A percentile compares a stretch with the other conserved stretches of the same genome.
Evolutionary conservation across 2,329 filamentous ascomycete genomes (phyloP).

Genomic region (Scedosporium boydii): DNA sequence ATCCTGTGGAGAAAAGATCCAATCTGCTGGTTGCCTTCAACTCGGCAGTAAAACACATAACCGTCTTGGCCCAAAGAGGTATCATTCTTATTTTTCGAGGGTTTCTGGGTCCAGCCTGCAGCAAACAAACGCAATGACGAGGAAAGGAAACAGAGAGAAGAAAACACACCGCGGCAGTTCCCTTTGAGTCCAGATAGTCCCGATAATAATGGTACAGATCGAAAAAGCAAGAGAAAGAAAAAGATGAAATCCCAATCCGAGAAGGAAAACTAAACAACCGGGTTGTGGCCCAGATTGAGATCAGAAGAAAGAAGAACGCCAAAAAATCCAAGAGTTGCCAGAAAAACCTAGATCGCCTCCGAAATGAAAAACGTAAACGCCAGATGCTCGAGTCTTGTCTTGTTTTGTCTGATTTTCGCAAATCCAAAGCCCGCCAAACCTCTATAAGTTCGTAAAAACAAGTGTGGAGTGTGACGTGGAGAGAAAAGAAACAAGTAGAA

Average conservation of each 20-base stretch:
- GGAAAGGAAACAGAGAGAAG: background rate
- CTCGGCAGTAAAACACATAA: background rate
- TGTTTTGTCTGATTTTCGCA: constrained; percentile 2
- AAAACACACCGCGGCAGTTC: background rate
- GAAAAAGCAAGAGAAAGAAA: background rate
- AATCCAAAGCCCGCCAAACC: background rate
- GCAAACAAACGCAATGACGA: background rate
- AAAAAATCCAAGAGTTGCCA: background rate
- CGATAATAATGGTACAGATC: background rate
- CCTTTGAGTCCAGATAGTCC: background rate
- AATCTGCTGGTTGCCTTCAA: background rate
- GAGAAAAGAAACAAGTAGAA: background rate
- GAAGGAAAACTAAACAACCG: background rate
- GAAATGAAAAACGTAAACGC: background rate
- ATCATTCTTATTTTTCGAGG: background rate
- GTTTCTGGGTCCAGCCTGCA: background rate
- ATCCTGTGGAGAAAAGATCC: background rate
- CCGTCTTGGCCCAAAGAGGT: background rate
- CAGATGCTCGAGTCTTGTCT: background rate
- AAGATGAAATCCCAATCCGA: background rate
- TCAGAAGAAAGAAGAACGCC: background rate
- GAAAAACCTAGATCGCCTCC: background rate
- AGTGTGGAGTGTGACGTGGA: background rate
- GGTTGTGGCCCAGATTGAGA: constrained; percentile 7
- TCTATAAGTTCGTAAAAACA: background rate